Evolutionary conservation across 2,329 filamentous ascomycete species (phyloP).

Genomic region (Monosporascus sp.): DNA sequence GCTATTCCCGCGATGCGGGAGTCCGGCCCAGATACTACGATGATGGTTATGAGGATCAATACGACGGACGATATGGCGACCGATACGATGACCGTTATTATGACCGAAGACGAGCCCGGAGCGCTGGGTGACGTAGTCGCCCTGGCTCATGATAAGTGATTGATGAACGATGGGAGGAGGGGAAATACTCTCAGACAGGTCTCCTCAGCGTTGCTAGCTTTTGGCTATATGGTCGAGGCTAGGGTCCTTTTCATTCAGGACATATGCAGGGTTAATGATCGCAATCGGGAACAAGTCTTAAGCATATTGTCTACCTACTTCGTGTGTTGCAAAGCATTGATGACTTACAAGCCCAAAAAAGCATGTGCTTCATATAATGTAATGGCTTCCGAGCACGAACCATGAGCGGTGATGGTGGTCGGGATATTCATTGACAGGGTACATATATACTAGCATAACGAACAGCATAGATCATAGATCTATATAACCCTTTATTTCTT

Average conservation of each 20-base stretch:
- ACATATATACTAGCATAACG: not conserved
- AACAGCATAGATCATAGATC: not conserved
- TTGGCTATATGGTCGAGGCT: too few species aligned
- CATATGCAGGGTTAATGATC: too few species aligned
- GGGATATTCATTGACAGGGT: too few species aligned
- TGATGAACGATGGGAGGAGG: not conserved
- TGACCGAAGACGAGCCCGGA: slow-evolving; percentile 6
- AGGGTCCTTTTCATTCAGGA: too few species aligned
- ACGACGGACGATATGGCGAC: slow-evolving; percentile 11
- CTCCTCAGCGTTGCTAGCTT: not conserved
- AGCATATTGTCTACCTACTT: too few species aligned
- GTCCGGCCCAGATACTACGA: not conserved
- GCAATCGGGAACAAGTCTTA: too few species aligned
- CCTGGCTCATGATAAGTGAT: slow-evolving; percentile 19
- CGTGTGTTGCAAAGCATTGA: too few species aligned
- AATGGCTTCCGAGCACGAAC: too few species aligned
- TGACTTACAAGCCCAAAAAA: too few species aligned
- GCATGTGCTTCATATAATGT: too few species aligned
- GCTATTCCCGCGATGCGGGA: not conserved
- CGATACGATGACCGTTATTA: slow-evolving; percentile 10
- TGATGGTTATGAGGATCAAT: not conserved
- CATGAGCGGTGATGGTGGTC: too few species aligned
- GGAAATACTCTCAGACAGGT: not conserved
- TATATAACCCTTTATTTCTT: slow-evolving; percentile 1
- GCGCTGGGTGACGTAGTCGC: slow-evolving; percentile 13